Evolutionary conservation across 768 basidiomycete genomes (phyloP).

Genomic region (Filobasidium wieringae): DNA sequence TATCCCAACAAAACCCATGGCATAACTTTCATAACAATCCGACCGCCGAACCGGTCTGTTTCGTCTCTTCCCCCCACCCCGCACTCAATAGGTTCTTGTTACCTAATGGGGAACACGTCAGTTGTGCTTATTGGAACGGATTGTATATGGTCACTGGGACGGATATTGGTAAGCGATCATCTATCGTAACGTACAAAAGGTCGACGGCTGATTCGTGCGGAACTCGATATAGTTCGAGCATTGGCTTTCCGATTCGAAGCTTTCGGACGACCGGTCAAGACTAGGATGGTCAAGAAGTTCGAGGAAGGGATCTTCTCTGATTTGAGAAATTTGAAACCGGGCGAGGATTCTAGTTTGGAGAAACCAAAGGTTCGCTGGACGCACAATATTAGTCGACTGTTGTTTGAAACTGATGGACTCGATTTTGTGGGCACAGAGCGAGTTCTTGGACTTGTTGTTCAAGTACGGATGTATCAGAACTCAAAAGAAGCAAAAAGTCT

Average conservation of each 20-base stretch:
- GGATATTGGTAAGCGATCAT: conserved; percentile 51
- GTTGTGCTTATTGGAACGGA: conserved; percentile 84
- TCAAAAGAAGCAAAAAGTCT: conserved; percentile 99
- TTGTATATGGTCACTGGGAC: conserved; percentile 92
- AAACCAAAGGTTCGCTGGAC: conserved; percentile 77
- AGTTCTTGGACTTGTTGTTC: conserved; percentile 85
- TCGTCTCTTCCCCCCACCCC: conserved; percentile 46
- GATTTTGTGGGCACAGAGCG: conserved; percentile 48
- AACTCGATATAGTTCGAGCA: conserved; percentile 62
- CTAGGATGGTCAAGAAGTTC: conserved; percentile 73
- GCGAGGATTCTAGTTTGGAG: conserved; percentile 79
- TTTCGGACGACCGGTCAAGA: conserved; percentile 76
- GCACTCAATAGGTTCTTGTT: conserved; percentile 75
- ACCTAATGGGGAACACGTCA: conserved; percentile 71
- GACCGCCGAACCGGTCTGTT: conserved; percentile 24
- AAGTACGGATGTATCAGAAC: conserved; percentile 94
- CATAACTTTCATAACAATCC: conserved; percentile 30
- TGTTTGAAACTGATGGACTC: neutral
- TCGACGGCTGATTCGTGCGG: no score
- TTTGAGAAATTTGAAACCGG: conserved; percentile 84
- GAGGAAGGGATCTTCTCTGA: conserved; percentile 95
- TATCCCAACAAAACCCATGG: conserved; percentile 6
- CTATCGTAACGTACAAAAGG: neutral
- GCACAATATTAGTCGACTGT: no score
- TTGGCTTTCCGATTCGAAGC: conserved; percentile 88